phyloP scores from a whole-genome alignment of 345 rosid genomes.

The Turnera subulata region DNA sequence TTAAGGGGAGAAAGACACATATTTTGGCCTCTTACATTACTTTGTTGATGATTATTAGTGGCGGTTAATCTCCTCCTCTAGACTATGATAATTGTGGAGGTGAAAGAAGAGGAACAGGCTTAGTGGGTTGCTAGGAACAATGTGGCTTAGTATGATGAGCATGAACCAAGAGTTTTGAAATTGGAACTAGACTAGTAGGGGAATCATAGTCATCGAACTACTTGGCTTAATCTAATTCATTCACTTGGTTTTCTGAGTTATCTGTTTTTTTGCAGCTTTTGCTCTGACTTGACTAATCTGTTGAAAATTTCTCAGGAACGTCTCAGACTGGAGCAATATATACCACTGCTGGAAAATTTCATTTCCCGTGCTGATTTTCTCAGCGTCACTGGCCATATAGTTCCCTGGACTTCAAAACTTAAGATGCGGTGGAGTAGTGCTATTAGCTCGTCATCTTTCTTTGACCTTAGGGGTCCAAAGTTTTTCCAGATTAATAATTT shows the following conservation, averaged over 20 bases:
- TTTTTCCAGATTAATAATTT: conserved; percentile 53
- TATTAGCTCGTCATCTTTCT: conserved; percentile 42
- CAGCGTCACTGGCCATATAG: conserved; percentile 28
- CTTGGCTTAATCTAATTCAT: background rate
- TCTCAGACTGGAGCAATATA: conserved; percentile 53
- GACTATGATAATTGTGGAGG: too few relatives aligned
- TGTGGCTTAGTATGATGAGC: too few relatives aligned
- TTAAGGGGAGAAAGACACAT: too few relatives aligned
- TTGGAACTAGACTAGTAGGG: too few relatives aligned
- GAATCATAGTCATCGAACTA: too few relatives aligned
- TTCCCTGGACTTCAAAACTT: conserved; percentile 41
- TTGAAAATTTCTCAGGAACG: conserved; percentile 48
- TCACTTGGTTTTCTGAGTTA: too few relatives aligned
- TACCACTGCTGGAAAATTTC: conserved; percentile 60
- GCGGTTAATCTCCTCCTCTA: too few relatives aligned
- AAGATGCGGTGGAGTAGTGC: conserved; percentile 72
- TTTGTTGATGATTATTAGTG: too few relatives aligned
- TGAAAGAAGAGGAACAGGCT: too few relatives aligned
- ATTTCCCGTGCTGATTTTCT: conserved; percentile 41
- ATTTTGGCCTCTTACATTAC: too few relatives aligned
- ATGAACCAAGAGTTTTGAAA: background rate
- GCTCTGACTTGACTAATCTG: conserved; percentile 13
- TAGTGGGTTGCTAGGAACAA: too few relatives aligned
- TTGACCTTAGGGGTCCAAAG: conserved; percentile 53
- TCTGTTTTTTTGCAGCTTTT: conserved; percentile 1